phyloP scores from a whole-genome alignment of 1,284 basidiomycete species.

The Lentinula novae-zelandiae region DNA sequence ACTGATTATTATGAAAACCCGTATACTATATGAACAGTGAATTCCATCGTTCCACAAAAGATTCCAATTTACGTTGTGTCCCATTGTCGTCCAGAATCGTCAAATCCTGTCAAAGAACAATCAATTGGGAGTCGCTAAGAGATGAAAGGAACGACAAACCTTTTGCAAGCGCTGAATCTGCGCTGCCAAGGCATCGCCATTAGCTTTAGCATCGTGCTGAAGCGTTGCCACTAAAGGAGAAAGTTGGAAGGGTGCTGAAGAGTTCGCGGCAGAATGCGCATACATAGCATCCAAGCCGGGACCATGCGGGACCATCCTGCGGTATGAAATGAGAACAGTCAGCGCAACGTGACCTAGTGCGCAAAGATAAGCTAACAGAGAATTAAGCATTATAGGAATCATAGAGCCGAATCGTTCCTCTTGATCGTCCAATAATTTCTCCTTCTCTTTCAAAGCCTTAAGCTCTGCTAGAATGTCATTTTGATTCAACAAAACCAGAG shows the following conservation, averaged over 20 bases:
- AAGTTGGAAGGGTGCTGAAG: not conserved
- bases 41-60: conserved; percentile 11
- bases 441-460: not conserved
- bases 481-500: conserved; percentile 6
- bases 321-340: not conserved
- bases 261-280: not conserved
- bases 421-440: not conserved
- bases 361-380: not conserved
- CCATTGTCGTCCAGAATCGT: not conserved
- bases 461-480: conserved; percentile 4
- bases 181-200: not conserved
- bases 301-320: not conserved
- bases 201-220: not conserved
- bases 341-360: not conserved
- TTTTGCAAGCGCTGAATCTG: conserved; percentile 2
- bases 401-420: not conserved
- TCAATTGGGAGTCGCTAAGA: not conserved
- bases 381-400: not conserved
- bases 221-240: not conserved
- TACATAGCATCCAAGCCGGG: not conserved
- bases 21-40: not conserved
- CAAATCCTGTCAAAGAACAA: not conserved
- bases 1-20: too few relatives aligned
- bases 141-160: not conserved
- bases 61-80: conserved; percentile 1